Base-by-base conservation (phyloP, 2,329 filamentous ascomycete genomes). In the Fusarium xylarioides region DNA sequence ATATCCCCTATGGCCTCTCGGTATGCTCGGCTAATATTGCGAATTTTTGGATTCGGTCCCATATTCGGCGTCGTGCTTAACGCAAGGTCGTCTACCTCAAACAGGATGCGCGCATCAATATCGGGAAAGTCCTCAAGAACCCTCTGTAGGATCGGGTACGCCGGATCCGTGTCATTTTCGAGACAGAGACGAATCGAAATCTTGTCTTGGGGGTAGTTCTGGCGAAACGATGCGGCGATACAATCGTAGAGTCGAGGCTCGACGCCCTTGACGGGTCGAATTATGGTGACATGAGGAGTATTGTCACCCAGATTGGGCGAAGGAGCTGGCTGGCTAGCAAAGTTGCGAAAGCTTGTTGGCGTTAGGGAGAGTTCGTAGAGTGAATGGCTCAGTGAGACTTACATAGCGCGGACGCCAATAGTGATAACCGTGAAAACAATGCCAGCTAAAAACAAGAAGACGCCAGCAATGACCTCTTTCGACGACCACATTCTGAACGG, bases 11-110 rank as follows among this genome's bases (percentile, higher is more conserved):
- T 91, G 4, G 95, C 94, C 79, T 98, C 95, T 34, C 95, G 86
- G 80, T 98, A 99, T 5, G 94, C 95, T 47, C 94, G 90, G 80
- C 95, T 98, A 86, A 98, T 94, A 81, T 99, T 99, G 56, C 96
- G 88, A 76, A 99, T 97, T 85, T 99, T 99, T n/a, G 96, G 96
- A 79, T 99, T 99, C 3, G 96, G 96, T 0, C 97, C 97, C 63
- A 98, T 87, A 63, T 89, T 87, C 70, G 87, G 82, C 86, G 82
- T 59, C 86, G 87, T 16, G 83, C 81, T 37, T 14, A 97, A 84
- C 35, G 90, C 81, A 1, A 92, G 90, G 79, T 97, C 95, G 67
- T 97, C 92, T 55, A 93, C 89, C 83, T 98, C 95, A 53, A 98
- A 86, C 16, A 95, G 87, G 7, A 98, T 86, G 58, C 87, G 88